Evolutionary conservation across 176 grass and related monocot genomes (phyloP), one percentile per base, ranked within the genome.

Genomic region (Saccharum spontaneum): DNA sequence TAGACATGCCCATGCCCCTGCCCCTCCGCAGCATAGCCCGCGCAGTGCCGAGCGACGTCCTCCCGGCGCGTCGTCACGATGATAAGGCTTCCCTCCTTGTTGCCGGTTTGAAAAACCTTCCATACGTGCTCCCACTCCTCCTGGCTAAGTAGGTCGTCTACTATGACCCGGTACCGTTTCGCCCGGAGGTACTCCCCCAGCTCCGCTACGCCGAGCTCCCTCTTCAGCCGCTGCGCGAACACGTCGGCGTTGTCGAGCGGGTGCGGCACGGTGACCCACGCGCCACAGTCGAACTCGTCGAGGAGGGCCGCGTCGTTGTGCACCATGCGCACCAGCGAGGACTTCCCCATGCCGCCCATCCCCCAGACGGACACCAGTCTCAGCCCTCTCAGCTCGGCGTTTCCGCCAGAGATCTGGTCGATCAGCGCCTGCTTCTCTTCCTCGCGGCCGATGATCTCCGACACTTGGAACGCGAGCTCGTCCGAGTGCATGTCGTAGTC

Each of bases 261-360:
- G 81, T 84, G 79, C 11, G 69, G 76, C 67, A 90, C 84, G 59
- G 73, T 86, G 34, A 90, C 76, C 89, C 84, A 90, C 10, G 84
- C 89, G 74, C 3, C 44, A 62, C 69, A 59, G 40, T 87, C 59
- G 80, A 91, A 91, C 11, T 7, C 8, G 12, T 79, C 45, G 26
- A 83, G 18, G 39, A 91, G 49, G 4, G 0, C 44, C 1, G 46
- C 13, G 84, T 82, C 76, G 57, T 83, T 46, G 45, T 79, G 44
- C 59, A 80, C 46, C 79, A 67, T 73, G 6, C 79, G 28, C 73
- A 38, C 80, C 69, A 87, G 30, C 48, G 79, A 75, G 23, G 84
- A 87, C 49, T 87, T 87, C 0, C 84, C 89, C 68, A 87, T 68
- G 12, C 80, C 84, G 31, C 84, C 85, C 74, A 87, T 83, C 10